These are phyloP conservation scores for Candida adriatica DNA, from an alignment of 805 yeast species.

Conservation along the genomic window DNA sequence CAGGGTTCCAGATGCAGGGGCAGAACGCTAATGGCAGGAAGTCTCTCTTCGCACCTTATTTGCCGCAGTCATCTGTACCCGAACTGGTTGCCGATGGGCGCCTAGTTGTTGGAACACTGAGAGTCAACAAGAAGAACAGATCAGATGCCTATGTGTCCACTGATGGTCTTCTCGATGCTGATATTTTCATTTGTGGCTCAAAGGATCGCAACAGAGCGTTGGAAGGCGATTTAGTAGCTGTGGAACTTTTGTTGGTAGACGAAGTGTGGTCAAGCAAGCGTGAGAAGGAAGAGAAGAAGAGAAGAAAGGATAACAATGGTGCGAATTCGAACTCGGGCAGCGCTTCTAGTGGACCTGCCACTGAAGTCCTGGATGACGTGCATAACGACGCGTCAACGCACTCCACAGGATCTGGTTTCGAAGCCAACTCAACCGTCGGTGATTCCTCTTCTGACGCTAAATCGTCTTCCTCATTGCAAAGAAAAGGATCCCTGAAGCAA, in stretches of 20 bases:
- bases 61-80: constrained; percentile 90
- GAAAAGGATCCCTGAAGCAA: constrained; percentile 89
- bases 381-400: constrained; percentile 76
- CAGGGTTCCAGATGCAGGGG: constrained; percentile 20
- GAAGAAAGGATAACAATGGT: constrained; percentile 58
- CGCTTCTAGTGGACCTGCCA: constrained; percentile 30
- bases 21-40: constrained; percentile 40
- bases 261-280: constrained; percentile 97
- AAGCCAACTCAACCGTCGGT: constrained; percentile 1
- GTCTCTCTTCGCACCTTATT: constrained; percentile 90
- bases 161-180: constrained; percentile 92
- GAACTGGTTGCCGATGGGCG: constrained; percentile 84
- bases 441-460: constrained; percentile 21
- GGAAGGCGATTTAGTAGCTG: constrained; percentile 95
- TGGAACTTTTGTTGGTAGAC: constrained; percentile 88
- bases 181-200: constrained; percentile 95
- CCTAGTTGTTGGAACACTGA: constrained; percentile 82
- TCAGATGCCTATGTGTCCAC: constrained; percentile 98
- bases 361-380: constrained; percentile 61
- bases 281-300: constrained; percentile 95
- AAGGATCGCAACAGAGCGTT: constrained; percentile 96
- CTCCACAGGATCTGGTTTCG: constrained; percentile 10
- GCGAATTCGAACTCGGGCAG: constrained; percentile 19
- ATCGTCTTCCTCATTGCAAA: constrained; percentile 40
- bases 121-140: constrained; percentile 94